Base-by-base conservation (phyloP, 306 rosid species). In the Prunus mongolica region DNA sequence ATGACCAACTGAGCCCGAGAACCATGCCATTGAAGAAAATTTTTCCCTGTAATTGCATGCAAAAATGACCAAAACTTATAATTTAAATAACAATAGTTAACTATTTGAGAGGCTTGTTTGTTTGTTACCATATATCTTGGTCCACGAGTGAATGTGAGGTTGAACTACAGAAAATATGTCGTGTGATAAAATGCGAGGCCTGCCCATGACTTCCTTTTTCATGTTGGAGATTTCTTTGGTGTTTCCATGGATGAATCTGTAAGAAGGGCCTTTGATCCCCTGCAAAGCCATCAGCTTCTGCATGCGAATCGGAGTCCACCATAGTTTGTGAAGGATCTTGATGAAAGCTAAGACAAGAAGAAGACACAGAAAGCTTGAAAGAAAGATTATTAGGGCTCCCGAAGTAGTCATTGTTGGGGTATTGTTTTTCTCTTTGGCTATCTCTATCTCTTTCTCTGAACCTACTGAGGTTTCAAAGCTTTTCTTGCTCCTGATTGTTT, bases 201-300 rank as follows among this genome's bases (percentile, higher is more conserved):
- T 14, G 44, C 28, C 5, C 66, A 24, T 27, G 3, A 11, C 44
- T 62, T 61, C 19, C 41, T 27, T 62, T 2, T 5, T 28, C 66
- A 62, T 62, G 38, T 62, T 5, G 28, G 66, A 27, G 66, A 62
- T 20, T 62, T 62, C 16, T 62, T 28, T 62, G 20, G 44, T 62
- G 66, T 62, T 62, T 62, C 66, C 66, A 7, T 62, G 20, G 41
- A 62, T 14, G 18, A 62, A 12, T 27, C n/a, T 62, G 66, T 62
- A 62, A 62, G 66, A 38, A 62, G 66, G 66, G 66, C 66, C 66
- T 28, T 19, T 62, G 66, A 62, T 62, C 5, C 66, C 66, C 66
- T 62, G 66, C 41, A 62, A 28, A 62, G 41, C 38, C 44, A 62
- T 62, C 66, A 6, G 38, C 41, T 14, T 62, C 66, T 62, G 66